Evolutionary conservation across 352 stramenopile genomes (phyloP), one percentile per base, ranked within the genome.

Genomic region (Bremia lactucae): DNA sequence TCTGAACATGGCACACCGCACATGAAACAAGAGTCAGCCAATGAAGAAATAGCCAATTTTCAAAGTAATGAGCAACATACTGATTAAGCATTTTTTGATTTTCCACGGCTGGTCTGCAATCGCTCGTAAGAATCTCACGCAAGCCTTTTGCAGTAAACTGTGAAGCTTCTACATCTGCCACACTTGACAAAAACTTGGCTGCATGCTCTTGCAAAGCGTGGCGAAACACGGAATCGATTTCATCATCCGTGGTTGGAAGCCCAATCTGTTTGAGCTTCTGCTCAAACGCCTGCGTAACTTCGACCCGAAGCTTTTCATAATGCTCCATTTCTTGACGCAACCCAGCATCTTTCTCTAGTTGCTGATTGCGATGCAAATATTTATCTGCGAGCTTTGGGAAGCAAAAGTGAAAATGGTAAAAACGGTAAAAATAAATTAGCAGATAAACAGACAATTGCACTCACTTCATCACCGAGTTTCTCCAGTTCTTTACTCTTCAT

Each of bases 21-120:
- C 23, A 31, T 36, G n/a, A 21, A 50, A 28, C 25, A 39, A 22
- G 28, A 31, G 16, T 53, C 39, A 55, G 38, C 28, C 25, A 14
- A 39, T 8, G 18, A 15, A 13, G 20, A 48, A 14, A 41, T 19
- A 45, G 28, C 34, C 16, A 6, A 18, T 9, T 20, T 14, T 8
- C 18, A 18, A 22, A 15, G 7, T 23, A 39, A 15, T 31, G 51
- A 52, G 21, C 15, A 38, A 49, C 62, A 2, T 41, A 87, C 73
- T 62, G 42, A 45, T 85, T 88, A 6, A 87, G 57, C 36, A 70
- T 51, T 36, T 87, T 92, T 39, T 89, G 74, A 24, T 79, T 86
- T 25, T 86, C 66, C 9, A 92, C 54, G 2, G 62, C 56, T 23
- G 52, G 36, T 42, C 58, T 70, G 46, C 72, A 84, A 42, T 89